Conservation (phyloP, 1,284 basidiomycete genomes). For the Cryptococcus neoformans region DNA sequence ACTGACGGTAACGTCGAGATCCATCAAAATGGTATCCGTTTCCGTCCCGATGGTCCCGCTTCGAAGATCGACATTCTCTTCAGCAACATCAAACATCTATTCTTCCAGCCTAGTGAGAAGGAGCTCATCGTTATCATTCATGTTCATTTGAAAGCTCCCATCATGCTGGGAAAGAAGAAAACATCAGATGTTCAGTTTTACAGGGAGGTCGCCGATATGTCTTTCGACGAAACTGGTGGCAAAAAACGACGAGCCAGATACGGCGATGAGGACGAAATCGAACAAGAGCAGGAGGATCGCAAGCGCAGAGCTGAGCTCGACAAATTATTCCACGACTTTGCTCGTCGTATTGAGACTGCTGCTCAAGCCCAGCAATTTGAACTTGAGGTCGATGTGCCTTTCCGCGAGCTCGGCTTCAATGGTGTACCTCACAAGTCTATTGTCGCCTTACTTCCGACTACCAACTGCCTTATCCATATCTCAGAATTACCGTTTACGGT, state of each 20-base stretch:
- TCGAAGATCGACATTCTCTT: slow-evolving; percentile 87
- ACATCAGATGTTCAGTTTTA: slow-evolving; percentile 97
- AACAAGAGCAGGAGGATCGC: slow-evolving; percentile 96
- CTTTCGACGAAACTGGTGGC: slow-evolving; percentile 96
- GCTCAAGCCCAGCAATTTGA: slow-evolving; percentile 64
- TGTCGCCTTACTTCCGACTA: slow-evolving; percentile 92
- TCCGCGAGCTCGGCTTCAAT: slow-evolving; percentile 94
- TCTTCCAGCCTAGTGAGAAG: slow-evolving; percentile 98
- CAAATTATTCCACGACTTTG: slow-evolving; percentile 92
- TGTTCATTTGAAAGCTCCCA: slow-evolving; percentile 89
- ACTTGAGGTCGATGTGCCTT: slow-evolving; percentile 92
- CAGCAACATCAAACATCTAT: slow-evolving; percentile 96
- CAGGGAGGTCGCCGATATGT: slow-evolving; percentile 95
- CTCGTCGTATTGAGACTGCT: slow-evolving; percentile 88
- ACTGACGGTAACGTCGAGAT: slow-evolving; percentile 92
- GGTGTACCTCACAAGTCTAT: slow-evolving; percentile 96
- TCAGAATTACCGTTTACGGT: slow-evolving; percentile 96
- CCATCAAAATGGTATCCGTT: slow-evolving; percentile 94
- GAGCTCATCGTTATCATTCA: slow-evolving; percentile 95
- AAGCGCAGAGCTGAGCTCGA: slow-evolving; percentile 85
- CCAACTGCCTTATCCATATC: slow-evolving; percentile 94
- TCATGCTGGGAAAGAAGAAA: slow-evolving; percentile 99
- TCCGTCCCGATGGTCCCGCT: slow-evolving; percentile 76
- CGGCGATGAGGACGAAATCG: slow-evolving; percentile 98
- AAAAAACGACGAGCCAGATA: slow-evolving; percentile 95